phyloP scores from a whole-genome alignment of 345 rosid genomes.

The Trapa bicornis region DNA sequence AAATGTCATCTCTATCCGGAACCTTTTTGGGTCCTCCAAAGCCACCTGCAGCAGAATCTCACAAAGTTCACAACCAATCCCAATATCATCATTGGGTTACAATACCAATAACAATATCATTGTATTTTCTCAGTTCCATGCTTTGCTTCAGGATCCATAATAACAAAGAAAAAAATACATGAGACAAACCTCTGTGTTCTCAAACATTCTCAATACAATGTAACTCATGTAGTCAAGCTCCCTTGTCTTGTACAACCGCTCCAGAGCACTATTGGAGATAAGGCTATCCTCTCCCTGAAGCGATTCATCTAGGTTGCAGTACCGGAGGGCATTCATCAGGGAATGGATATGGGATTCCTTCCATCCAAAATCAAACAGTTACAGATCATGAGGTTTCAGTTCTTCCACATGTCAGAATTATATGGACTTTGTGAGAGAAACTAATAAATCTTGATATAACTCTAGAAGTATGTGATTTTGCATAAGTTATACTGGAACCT shows the following conservation, averaged over 20 bases:
- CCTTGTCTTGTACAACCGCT: conserved; percentile 66
- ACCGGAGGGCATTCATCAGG: conserved; percentile 86
- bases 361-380: conserved; percentile 9
- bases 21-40: conserved; percentile 80
- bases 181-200: conserved; percentile 62
- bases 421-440: not conserved
- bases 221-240: conserved; percentile 99
- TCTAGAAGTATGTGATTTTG: not conserved
- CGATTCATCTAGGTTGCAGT: conserved; percentile 92
- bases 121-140: not conserved
- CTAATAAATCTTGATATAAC: not conserved
- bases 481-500: not conserved
- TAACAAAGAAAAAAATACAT: not conserved
- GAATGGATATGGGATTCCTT: conserved; percentile 99
- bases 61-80: not conserved
- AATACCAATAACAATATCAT: too few species aligned
- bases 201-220: conserved; percentile 82
- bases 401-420: too few species aligned
- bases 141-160: not conserved
- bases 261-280: conserved; percentile 59
- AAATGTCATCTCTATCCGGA: conserved; percentile 77
- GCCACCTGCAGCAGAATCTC: conserved; percentile 32
- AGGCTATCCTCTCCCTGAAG: conserved; percentile 94
- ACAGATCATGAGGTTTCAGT: not conserved
- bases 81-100: not conserved